Percentiles rank a stretch among this genome's conserved stretches.
phyloP scores from a whole-genome alignment of 495 filamentous ascomycete species.

The Talaromyces thailandensis region DNA sequence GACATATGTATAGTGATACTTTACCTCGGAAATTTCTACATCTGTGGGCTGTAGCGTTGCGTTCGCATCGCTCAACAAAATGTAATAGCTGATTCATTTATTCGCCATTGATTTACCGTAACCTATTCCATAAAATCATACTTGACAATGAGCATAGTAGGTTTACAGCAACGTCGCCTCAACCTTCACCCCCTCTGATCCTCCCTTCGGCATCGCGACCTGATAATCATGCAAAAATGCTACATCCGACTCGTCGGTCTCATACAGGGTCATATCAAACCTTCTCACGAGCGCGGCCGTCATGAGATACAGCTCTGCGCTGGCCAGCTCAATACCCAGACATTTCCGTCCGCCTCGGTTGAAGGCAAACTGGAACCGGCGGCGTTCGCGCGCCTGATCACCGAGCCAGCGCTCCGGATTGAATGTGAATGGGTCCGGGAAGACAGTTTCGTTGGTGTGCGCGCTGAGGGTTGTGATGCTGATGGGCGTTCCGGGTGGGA shows the following conservation, averaged over 20 bases:
- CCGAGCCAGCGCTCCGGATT: constrained; percentile 15
- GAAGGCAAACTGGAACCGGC: constrained; percentile 16
- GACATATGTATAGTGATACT: not conserved
- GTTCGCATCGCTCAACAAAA: no score
- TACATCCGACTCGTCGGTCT: constrained; percentile 20
- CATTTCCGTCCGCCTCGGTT: constrained; percentile 17
- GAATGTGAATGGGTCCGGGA: constrained; percentile 17
- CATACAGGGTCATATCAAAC: constrained; percentile 18
- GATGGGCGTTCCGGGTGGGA: constrained; percentile 19
- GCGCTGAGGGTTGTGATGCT: constrained; percentile 18
- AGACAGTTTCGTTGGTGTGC: constrained; percentile 15
- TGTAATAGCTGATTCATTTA: no score
- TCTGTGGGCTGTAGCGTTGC: no score
- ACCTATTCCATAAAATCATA: no score
- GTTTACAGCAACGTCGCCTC: not conserved
- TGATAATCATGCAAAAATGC: constrained; percentile 25
- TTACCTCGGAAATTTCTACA: not conserved
- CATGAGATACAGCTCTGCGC: constrained; percentile 18
- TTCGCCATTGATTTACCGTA: no score
- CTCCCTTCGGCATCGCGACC: constrained; percentile 21
- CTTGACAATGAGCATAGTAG: no score
- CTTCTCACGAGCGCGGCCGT: constrained; percentile 11
- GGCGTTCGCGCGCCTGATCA: constrained; percentile 10
- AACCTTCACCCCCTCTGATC: constrained; percentile 17
- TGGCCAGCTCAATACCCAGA: constrained; percentile 18